Base-by-base conservation (phyloP, 352 stramenopile species). In the Pythium scleroteichum region DNA sequence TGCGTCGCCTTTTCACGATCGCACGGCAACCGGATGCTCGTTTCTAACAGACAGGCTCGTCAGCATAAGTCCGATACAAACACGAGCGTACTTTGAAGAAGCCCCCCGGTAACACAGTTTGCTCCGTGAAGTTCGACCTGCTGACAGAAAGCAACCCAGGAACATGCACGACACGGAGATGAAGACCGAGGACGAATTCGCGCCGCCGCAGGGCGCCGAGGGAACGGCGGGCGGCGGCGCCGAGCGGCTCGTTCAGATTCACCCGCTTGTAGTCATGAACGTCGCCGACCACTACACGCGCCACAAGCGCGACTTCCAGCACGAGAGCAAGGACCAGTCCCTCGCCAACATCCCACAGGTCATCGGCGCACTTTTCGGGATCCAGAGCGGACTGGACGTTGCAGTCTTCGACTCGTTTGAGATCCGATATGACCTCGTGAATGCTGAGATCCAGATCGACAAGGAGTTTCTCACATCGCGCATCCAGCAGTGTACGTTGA, bases 251-350 rank as follows among this genome's bases (percentile, higher is more conserved):
- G 81, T 92, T 22, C 76, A 89, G 62, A 78, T 95, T 55, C 85
- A 95, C 46, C 85, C 85, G 59, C 79, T 98, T 24, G 90, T 97
- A 33, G 85, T 98, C 68, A 94, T 98, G 58, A 96, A 97, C 71
- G 89, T 98, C 57, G 89, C 90, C 0, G 95, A 99, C 73, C 95
- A 99, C 73, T 97, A 95, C 67, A 98, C 95, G 51, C 90, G 94
- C 27, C 76, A 87, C 68, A 79, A 85, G 56, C 78, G 76, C 64
- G 78, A 80, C 53, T 79, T 75, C 62, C 73, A 80, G 62, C 59
- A 77, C 47, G 49, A 66, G 35, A 19, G 47, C 23, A 42, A 56
- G 32, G 27, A 52, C 5, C 29, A 35, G 29, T 35, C 29, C 5
- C 29, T 10, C n/a, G 19, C 49, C 56, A 64, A 73, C 29, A 64